These are phyloP conservation scores for Friedmanniomyces simplex DNA, from an alignment of 495 filamentous ascomycete genomes.

Conservation along the genomic window DNA sequence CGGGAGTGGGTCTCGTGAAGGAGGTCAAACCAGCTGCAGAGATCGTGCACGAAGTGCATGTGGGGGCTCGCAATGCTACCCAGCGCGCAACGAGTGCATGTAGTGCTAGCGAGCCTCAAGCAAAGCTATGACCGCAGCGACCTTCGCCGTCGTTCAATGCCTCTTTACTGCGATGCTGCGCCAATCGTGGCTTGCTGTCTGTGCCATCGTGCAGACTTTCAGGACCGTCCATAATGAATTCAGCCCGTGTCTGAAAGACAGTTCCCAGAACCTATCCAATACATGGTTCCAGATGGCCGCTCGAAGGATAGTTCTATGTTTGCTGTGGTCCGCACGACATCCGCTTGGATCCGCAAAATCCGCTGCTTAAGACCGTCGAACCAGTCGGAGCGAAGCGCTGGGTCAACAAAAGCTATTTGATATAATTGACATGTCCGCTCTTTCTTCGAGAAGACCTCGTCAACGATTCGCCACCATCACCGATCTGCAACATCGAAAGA, in stretches of 20 bases:
- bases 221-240: no score
- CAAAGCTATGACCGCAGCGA: not conserved
- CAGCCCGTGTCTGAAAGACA: no score
- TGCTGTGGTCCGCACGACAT: no score
- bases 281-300: no score
- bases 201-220: not conserved
- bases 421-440: no score
- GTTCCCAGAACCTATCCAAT: no score
- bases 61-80: not conserved
- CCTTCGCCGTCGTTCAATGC: not conserved
- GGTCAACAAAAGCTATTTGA: no score
- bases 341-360: not conserved
- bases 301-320: no score
- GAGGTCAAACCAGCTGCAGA: not conserved
- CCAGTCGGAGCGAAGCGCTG: not conserved
- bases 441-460: no score
- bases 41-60: not conserved
- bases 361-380: not conserved
- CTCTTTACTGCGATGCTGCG: not conserved
- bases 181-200: not conserved
- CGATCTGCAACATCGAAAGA: no score
- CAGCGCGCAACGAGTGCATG: not conserved
- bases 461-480: no score
- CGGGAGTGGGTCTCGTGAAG: not conserved
- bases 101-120: not conserved